Evolutionary conservation across 257 asterid genomes (phyloP).

Genomic region (Forsythia viridissima): DNA sequence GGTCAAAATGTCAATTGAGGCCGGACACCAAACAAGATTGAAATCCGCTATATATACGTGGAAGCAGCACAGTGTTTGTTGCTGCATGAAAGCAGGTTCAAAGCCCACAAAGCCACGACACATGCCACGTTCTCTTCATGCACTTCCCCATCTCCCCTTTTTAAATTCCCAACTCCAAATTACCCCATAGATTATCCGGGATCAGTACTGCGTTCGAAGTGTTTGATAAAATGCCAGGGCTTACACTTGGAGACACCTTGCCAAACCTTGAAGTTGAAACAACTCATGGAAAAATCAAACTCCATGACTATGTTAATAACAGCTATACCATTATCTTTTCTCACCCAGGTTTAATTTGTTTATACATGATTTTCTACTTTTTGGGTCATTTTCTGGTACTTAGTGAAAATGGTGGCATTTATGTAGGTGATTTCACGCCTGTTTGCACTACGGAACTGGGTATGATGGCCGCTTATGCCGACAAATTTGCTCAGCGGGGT

Average conservation of each 20-base stretch:
- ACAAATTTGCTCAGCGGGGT: conserved; percentile 64
- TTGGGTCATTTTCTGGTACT: background rate
- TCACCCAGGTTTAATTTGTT: conserved; percentile 55
- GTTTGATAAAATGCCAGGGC: conserved; percentile 64
- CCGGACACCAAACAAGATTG: too few relatives aligned
- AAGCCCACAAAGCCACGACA: conserved; percentile 25
- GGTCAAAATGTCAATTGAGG: too few relatives aligned
- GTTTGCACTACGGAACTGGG: conserved; percentile 96
- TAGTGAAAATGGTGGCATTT: background rate
- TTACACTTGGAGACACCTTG: conserved; percentile 76
- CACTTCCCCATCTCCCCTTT: conserved; percentile 7
- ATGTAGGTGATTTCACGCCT: conserved; percentile 78
- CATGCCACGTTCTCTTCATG: conserved; percentile 43
- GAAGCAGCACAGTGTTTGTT: conserved; percentile 25
- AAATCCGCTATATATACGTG: conserved; percentile 28
- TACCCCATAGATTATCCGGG: too few relatives aligned
- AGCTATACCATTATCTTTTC: conserved; percentile 75
- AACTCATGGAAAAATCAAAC: conserved; percentile 72
- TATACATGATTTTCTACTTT: background rate
- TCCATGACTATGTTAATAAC: conserved; percentile 64
- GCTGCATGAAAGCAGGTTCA: conserved; percentile 24
- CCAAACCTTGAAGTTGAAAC: conserved; percentile 77
- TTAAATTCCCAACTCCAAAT: background rate
- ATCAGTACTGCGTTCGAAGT: too few relatives aligned
- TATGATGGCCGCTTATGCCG: conserved; percentile 74